These are phyloP conservation scores for Malassezia equina DNA, from an alignment of 1,284 basidiomycete genomes.

Conservation along the genomic window DNA sequence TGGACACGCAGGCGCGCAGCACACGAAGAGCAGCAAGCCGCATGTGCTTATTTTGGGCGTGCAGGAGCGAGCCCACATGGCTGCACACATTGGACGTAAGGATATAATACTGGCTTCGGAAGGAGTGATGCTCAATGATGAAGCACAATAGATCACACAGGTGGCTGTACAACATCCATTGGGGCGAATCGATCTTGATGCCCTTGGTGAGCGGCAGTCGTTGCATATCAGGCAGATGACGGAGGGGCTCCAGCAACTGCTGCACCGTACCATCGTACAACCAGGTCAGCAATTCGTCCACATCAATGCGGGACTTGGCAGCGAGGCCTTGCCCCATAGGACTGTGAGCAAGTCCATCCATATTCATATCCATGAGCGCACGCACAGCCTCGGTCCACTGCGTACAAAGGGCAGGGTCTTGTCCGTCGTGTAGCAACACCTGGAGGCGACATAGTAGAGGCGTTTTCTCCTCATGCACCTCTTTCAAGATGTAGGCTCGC, in stretches of 20 bases:
- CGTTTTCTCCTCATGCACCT: constrained; percentile 40
- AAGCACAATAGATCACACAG: constrained; percentile 76
- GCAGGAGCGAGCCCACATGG: constrained; percentile 51
- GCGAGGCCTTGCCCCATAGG: constrained; percentile 15
- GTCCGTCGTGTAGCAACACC: constrained; percentile 57
- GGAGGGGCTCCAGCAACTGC: constrained; percentile 67
- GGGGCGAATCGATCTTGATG: constrained; percentile 17
- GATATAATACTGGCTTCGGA: constrained; percentile 76
- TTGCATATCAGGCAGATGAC: constrained; percentile 63
- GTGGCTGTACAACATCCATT: constrained; percentile 44
- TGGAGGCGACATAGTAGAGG: constrained; percentile 51
- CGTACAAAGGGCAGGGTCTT: constrained; percentile 76
- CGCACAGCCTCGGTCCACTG: constrained; percentile 83
- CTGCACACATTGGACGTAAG: constrained; percentile 50
- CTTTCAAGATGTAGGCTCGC: constrained; percentile 69
- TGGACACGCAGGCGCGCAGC: constrained; percentile 72
- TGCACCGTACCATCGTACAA: constrained; percentile 72
- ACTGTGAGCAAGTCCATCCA: constrained; percentile 26
- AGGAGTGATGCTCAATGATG: constrained; percentile 72
- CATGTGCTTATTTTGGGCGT: constrained; percentile 77
- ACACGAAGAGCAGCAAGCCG: constrained; percentile 59
- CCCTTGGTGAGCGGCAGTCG: constrained; percentile 21
- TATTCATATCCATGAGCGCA: constrained; percentile 61
- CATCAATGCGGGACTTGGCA: constrained; percentile 63
- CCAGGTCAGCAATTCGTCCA: constrained; percentile 77